Base-by-base conservation (phyloP, 2,329 filamentous ascomycete genomes). In the Diatrype stigma region DNA sequence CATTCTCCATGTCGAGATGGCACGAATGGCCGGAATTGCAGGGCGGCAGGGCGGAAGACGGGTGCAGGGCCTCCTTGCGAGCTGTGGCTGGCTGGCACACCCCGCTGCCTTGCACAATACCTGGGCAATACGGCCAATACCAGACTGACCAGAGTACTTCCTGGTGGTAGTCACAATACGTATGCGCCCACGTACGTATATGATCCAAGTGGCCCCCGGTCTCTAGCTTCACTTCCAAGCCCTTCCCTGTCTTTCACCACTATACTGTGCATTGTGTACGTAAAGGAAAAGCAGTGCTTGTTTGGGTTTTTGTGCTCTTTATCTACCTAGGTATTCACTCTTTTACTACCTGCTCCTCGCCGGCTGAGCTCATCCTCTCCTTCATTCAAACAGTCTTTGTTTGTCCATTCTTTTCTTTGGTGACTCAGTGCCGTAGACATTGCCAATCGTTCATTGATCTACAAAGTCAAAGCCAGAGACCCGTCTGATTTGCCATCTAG, bases 321-420 rank as follows among this genome's bases (percentile, higher is more conserved):
- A 30, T 30, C 26, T 30, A n/a, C n/a, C n/a, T n/a, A n/a, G n/a
- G n/a, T n/a, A 21, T 60, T 55, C 56, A 51, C 49, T 58, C 58
- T 55, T 61, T 56, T 55, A 56, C 45, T 53, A 51, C 56, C 60
- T 3, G 58, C 10, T 30, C 10, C 26, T 30, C 53, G 56, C 59
- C 57, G 61, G 61, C 58, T 63, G 60, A 63, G 60, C 60, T 53
- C 53, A 26, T 37, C 42, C 54, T 54, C 53, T 57, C 61, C 50
- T 65, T 64, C 50, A 58, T 53, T 47, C 45, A 57, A 59, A 58
- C 58, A 59, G 40, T 55, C 54, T 59, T 54, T 58, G 60, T 60
- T 59, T 58, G 57, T 60, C 56, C 58, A 53, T 59, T 59, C 60
- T 60, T 65, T 62, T 50, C 55, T 49, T 55, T 54, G 54, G 52